phyloP scores from a whole-genome alignment of 306 rosid genomes.

The Malus sylvestris region DNA sequence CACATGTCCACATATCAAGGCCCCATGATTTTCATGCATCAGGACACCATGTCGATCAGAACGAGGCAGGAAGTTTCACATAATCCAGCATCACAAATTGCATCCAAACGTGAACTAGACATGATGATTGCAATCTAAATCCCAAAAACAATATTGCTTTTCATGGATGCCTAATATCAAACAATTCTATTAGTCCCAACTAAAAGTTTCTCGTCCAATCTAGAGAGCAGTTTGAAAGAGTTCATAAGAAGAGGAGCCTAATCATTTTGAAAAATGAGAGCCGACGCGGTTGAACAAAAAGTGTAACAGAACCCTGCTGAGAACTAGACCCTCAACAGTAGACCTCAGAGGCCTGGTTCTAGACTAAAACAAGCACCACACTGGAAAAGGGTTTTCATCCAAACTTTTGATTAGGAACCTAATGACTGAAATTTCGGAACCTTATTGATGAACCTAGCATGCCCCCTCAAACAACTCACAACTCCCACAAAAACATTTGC shows the following conservation, averaged over 20 bases:
- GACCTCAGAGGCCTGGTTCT: background rate
- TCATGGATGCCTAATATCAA: background rate
- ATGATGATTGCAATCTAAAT: background rate
- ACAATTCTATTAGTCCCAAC: background rate
- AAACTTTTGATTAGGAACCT: too few species aligned
- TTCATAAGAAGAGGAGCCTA: background rate
- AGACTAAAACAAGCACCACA: background rate
- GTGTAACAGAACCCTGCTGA: background rate
- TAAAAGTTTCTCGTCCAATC: background rate
- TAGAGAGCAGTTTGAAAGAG: background rate
- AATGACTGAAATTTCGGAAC: background rate
- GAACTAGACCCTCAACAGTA: background rate
- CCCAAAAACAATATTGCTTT: background rate
- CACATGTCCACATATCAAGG: too few species aligned
- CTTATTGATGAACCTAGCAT: background rate
- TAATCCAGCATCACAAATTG: background rate
- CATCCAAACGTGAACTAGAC: background rate
- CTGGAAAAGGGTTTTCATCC: background rate
- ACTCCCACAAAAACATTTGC: background rate
- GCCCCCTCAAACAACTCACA: background rate
- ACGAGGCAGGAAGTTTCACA: background rate
- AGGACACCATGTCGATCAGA: background rate
- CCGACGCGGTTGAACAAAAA: background rate
- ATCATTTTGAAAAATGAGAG: background rate
- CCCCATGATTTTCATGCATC: too few species aligned